These are phyloP conservation scores for Aureobasidium sp. DNA, from an alignment of 2,329 filamentous ascomycete species.

Conservation along the genomic window DNA sequence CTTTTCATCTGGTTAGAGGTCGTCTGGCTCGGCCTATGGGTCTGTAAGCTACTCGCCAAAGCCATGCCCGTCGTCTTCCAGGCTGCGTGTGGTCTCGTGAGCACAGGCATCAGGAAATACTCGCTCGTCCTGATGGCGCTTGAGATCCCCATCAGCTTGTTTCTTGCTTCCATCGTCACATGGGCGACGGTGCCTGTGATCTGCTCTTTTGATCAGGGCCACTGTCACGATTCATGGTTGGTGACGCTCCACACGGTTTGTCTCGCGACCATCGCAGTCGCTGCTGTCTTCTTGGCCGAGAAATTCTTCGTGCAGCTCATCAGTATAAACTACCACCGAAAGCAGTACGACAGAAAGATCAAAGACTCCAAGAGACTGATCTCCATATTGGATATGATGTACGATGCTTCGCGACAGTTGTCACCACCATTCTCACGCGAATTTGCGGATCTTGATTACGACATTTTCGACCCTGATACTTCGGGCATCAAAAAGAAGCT, in stretches of 20 bases:
- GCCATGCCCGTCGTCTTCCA: slow-evolving; percentile 57
- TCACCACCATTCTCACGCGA: slow-evolving; percentile 80
- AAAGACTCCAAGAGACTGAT: slow-evolving; percentile 73
- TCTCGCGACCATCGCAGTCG: slow-evolving; percentile 54
- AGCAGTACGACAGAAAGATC: slow-evolving; percentile 66
- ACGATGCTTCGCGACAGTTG: slow-evolving; percentile 69
- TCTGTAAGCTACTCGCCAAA: slow-evolving; percentile 58
- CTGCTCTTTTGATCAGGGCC: slow-evolving; percentile 19
- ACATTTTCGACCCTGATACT: slow-evolving; percentile 69
- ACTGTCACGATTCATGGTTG: slow-evolving; percentile 35
- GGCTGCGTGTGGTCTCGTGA: slow-evolving; percentile 63
- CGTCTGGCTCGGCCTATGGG: slow-evolving; percentile 61
- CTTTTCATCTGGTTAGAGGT: slow-evolving; percentile 65
- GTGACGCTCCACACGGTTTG: slow-evolving; percentile 50
- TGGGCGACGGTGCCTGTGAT: slow-evolving; percentile 53
- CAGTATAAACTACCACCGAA: slow-evolving; percentile 65
- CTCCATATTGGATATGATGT: slow-evolving; percentile 64
- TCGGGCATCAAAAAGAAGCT: slow-evolving; percentile 40
- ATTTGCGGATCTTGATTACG: slow-evolving; percentile 72
- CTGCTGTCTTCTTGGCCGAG: slow-evolving; percentile 58
- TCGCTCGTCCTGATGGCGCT: slow-evolving; percentile 57
- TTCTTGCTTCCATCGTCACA: slow-evolving; percentile 60
- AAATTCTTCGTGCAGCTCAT: slow-evolving; percentile 66
- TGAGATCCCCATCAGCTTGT: slow-evolving; percentile 59
- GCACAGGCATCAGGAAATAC: slow-evolving; percentile 64